Base-by-base conservation (phyloP, 1,284 basidiomycete genomes). In the Cutaneotrichosporon sp. region DNA sequence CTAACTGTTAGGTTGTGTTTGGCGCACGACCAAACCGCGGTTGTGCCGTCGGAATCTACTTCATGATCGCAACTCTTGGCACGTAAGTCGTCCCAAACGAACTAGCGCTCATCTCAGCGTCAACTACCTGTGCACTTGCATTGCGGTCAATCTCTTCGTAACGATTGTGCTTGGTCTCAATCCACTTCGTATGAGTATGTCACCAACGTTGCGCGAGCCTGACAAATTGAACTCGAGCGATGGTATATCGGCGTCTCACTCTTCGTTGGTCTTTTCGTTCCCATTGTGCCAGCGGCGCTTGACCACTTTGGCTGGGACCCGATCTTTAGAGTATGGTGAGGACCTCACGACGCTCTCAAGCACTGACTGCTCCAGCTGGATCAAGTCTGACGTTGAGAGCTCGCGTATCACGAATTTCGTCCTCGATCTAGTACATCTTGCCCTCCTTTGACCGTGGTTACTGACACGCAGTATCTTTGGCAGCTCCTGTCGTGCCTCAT, bases 61-160 rank as follows among this genome's bases (percentile, higher is more conserved):
- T 66, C 36, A 55, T 69, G 51, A 59, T 66, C 12, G 59, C 56
- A 9, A 57, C 62, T 0, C 54, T 68, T 26, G 58, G 62, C 14
- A 54, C 59, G 65, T 69, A 41, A 60, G 65, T 66, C 9, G 17
- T 10, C 17, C 13, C 12, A 34, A 8, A 5, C 37, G 39, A 17
- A 30, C 20, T 17, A 13, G 18, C 13, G 42, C 22, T 35, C 41
- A 41, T 33, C 37, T 3, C 52, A 69, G 68, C 3, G 68, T 68
- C 55, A 69, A 69, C 55, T 64, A 62, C 30, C 53, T 69, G 21
- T 63, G 63, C 34, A 70, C 65, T 1, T 63, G 55, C 34, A 70
- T 70, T 40, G 69, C 67, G 8, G 52, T 70, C 43, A 70, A 70
- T 42, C 58, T 70, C 22, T 56, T 61, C 52, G 38, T 69, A 10